phyloP scores from a whole-genome alignment of 495 filamentous ascomycete genomes.

The Podospora comata region DNA sequence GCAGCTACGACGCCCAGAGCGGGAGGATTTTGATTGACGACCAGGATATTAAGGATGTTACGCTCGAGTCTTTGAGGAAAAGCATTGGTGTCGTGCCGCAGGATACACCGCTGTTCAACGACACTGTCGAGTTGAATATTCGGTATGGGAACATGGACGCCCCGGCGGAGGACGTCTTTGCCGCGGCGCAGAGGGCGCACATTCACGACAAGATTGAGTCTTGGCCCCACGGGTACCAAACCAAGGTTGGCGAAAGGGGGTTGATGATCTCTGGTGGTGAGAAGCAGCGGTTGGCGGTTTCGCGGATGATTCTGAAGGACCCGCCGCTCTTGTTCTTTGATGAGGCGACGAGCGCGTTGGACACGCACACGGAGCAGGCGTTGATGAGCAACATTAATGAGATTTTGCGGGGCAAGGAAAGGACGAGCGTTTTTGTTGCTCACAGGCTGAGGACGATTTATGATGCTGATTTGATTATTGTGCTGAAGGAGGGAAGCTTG shows the following conservation, averaged over 20 bases:
- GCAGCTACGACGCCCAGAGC: conserved; percentile 86
- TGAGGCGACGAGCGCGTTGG: conserved; percentile 92
- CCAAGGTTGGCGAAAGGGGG: conserved; percentile 90
- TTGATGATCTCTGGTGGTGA: conserved; percentile 99
- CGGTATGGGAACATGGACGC: conserved; percentile 87
- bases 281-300: conserved; percentile 89
- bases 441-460: conserved; percentile 90
- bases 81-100: conserved; percentile 95
- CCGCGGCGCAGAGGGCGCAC: conserved; percentile 74
- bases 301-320: conserved; percentile 83
- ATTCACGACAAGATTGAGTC: conserved; percentile 77
- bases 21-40: conserved; percentile 89
- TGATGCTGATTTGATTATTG: conserved; percentile 92
- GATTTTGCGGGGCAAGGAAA: conserved; percentile 78
- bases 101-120: conserved; percentile 95
- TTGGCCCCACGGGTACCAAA: conserved; percentile 83
- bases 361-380: conserved; percentile 92
- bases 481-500: conserved; percentile 76
- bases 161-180: conserved; percentile 64
- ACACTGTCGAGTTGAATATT: conserved; percentile 93
- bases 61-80: conserved; percentile 74
- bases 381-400: conserved; percentile 91
- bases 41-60: conserved; percentile 84
- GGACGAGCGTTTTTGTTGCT: conserved; percentile 92
- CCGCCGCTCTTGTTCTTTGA: conserved; percentile 94